Percentiles rank a stretch among this genome's conserved stretches.
Conservation (phyloP, 305 asterid genomes). For the Withania somnifera region DNA sequence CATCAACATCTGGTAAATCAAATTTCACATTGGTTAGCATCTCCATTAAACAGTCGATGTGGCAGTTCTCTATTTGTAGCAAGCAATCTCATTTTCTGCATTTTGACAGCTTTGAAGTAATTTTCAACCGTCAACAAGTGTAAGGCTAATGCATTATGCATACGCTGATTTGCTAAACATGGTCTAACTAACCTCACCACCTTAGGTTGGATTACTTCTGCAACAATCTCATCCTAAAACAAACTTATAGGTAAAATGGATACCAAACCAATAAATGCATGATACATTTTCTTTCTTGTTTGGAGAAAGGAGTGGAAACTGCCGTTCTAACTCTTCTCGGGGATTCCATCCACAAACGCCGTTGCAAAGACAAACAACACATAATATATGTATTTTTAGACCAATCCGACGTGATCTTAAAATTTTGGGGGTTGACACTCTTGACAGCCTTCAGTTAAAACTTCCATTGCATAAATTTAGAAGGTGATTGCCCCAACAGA, state of each 20-base stretch:
- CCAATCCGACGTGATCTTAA: neutral
- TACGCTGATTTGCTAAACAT: neutral
- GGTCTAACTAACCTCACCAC: neutral
- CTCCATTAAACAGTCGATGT: neutral
- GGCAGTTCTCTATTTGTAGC: neutral
- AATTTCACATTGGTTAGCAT: neutral
- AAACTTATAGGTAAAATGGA: slow-evolving; percentile 62
- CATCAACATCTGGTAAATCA: neutral
- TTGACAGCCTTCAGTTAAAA: no score
- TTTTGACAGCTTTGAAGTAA: neutral
- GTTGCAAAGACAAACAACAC: slow-evolving; percentile 68
- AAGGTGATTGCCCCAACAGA: neutral
- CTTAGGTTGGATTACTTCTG: neutral
- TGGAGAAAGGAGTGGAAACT: slow-evolving; percentile 26
- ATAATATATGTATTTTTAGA: neutral
- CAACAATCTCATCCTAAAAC: slow-evolving; percentile 19
- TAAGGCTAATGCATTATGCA: neutral
- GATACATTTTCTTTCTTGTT: slow-evolving; percentile 65
- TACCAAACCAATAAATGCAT: slow-evolving; percentile 84
- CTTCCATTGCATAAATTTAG: neutral
- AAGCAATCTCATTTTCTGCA: no score
- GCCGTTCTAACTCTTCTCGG: no score
- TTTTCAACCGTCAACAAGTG: neutral
- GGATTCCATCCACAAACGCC: no score
- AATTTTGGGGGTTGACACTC: neutral